Evolutionary conservation across 371 early-diverging fungal genomes (phyloP).

Genomic region (Mucor mucedo): DNA sequence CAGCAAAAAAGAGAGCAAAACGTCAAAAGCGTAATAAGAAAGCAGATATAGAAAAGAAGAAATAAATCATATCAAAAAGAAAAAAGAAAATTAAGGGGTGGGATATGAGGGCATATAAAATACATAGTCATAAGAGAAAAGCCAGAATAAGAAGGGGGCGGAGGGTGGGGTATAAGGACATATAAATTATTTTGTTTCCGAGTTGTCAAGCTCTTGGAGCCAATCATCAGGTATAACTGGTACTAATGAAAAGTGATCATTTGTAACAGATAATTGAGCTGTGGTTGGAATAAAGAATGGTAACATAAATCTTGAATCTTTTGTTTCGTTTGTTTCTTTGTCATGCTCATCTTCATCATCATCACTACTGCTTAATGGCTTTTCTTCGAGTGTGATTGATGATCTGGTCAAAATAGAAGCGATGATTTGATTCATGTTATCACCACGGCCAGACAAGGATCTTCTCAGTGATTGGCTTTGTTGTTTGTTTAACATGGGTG

Average conservation of each 20-base stretch:
- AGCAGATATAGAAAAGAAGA: conserved; percentile 8
- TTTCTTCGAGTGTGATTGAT: neutral
- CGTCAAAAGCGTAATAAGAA: conserved; percentile 71
- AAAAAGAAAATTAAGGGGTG: conserved; percentile 22
- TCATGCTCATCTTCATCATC: conserved; percentile 42
- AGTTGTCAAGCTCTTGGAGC: conserved; percentile 53
- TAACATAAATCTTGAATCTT: conserved; percentile 54
- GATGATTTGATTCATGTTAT: conserved; percentile 32
- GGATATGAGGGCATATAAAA: conserved; percentile 4
- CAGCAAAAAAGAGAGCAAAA: conserved; percentile 86
- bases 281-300: conserved; percentile 58
- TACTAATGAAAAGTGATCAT: conserved; percentile 15
- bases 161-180: conserved; percentile 7
- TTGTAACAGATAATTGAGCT: conserved; percentile 30
- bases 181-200: conserved; percentile 18
- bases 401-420: conserved; percentile 18
- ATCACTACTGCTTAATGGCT: neutral
- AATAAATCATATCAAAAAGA: conserved; percentile 16
- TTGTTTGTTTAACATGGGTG: conserved; percentile 1
- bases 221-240: conserved; percentile 58
- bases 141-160: conserved; percentile 2
- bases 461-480: conserved; percentile 28
- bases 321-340: conserved; percentile 48
- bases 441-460: conserved; percentile 36
- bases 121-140: conserved; percentile 1